Evolutionary conservation across 495 filamentous ascomycete genomes (phyloP), one percentile per base, ranked within the genome.

Genomic region (Daldinia vernicosa): DNA sequence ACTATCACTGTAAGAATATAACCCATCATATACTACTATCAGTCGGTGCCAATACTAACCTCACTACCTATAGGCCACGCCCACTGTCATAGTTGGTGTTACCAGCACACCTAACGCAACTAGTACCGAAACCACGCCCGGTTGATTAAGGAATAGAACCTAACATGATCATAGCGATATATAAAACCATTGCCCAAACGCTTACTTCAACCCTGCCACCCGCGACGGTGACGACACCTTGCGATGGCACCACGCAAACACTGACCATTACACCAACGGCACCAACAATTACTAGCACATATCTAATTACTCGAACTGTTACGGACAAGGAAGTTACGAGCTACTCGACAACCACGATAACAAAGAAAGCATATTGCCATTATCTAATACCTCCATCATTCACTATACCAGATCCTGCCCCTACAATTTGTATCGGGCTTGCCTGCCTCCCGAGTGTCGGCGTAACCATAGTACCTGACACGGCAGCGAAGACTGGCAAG

Each of bases 51-150:
- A 17, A 3, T 47, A 14, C 28, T 66, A 26, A 70, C 6, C 4
- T 39, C 64, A 35, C 8, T 19, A 28, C 8, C 8, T 19, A 28
- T 11, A 81, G 79, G 81, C 76, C 2, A 83, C 81, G 0, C 81
- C 81, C 24, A 83, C 81, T 2, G 78, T 81, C 9, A 63, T 79
- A 5, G 39, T 82, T 19, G 81, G 81, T 17, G 65, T 77, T 43
- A 83, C 81, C 15, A 81, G 75, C 57, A 83, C 80, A 17, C 78
- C 81, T 12, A 70, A 70, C 40, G 77, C 78, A 8, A 72, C 72
- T 39, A 83, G 80, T 83, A 77, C 6, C 59, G 39, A 22, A 54
- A 1, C 17, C 37, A 39, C 24, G 8, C n/a, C 9, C 8, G 24
- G n/a, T 14, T 17, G 35, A 14, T 11, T 7, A 17, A 1, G 9